Conservation (phyloP, 192 early-diverging fungal species). For the Podila horticola region DNA sequence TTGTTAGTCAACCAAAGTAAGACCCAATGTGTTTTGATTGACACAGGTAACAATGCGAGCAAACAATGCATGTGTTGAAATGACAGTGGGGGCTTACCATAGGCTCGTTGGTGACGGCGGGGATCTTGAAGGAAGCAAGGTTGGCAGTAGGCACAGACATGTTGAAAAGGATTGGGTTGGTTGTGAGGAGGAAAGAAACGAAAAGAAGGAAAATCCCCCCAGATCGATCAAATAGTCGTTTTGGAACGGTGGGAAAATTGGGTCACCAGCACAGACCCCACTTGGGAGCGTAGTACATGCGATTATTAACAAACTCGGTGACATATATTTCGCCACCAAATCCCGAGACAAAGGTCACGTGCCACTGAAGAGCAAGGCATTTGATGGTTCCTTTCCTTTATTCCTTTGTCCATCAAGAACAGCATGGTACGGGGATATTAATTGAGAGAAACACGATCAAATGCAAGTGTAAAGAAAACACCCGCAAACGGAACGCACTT, state of each 20-base stretch:
- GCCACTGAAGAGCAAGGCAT: too few relatives aligned
- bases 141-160: slow-evolving; percentile 64
- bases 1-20: not conserved
- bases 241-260: not conserved
- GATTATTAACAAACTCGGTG: not conserved
- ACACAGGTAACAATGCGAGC: not conserved
- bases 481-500: too few relatives aligned
- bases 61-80: not conserved
- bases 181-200: slow-evolving; percentile 9
- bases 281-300: not conserved
- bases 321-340: not conserved
- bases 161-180: not conserved
- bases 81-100: slow-evolving; percentile 60
- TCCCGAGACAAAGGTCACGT: not conserved
- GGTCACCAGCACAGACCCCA: too few relatives aligned
- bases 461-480: too few relatives aligned
- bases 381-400: too few relatives aligned
- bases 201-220: not conserved
- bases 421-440: too few relatives aligned
- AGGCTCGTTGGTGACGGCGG: slow-evolving; percentile 88
- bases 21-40: not conserved
- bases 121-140: slow-evolving; percentile 85
- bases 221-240: not conserved
- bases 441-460: too few relatives aligned
- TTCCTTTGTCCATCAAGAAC: too few relatives aligned